Evolutionary conservation across 164 flowering plant genomes (phyloP), one percentile per base, ranked within the genome.

Genomic region (Tinospora cordifolia): DNA sequence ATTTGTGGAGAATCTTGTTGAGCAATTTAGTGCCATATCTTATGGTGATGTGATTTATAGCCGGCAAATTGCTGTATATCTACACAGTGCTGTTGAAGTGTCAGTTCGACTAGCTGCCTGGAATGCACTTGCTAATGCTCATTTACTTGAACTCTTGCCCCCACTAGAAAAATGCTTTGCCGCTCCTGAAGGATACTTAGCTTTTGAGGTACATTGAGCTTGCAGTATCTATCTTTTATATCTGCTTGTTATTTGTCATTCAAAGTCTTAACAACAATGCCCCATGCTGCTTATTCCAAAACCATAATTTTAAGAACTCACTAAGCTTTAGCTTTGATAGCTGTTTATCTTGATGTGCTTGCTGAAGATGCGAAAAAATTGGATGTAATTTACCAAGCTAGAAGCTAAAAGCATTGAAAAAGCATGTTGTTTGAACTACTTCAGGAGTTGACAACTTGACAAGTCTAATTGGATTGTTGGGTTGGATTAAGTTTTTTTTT

Each of bases 21-120:
- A 89, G 78, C 96, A 92, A 68, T 92, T 84, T 76, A 81, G 88
- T 83, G 89, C 98, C 58, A 74, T 80, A 64, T 95, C 99, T 13
- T 95, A 89, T 84, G 98, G 99, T 69, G 91, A 95, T 82, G 21
- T 81, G 72, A 27, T 87, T 60, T 95, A 81, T 82, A 96, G 94
- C 24, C 87, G 98, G 44, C 98, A 95, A 85, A 79, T 92, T 76
- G 85, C 90, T n/a, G 44, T 90, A 21, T 95, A 92, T 81, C 76
- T 95, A 25, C 90, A 87, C 70, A 81, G 84, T 22, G 67, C 77
- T 62, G 88, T 86, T 72, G 99, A 92, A 76, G 74, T 81, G 72
- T 77, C 91, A 60, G 83, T 86, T 1, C 81, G 97, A 58, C 86
- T 92, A 77, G 86, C 94, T 71, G 76, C 92, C 46, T 92, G 94